Conservation (phyloP, 441 rosid species). For the Syzygium syzygioides region DNA sequence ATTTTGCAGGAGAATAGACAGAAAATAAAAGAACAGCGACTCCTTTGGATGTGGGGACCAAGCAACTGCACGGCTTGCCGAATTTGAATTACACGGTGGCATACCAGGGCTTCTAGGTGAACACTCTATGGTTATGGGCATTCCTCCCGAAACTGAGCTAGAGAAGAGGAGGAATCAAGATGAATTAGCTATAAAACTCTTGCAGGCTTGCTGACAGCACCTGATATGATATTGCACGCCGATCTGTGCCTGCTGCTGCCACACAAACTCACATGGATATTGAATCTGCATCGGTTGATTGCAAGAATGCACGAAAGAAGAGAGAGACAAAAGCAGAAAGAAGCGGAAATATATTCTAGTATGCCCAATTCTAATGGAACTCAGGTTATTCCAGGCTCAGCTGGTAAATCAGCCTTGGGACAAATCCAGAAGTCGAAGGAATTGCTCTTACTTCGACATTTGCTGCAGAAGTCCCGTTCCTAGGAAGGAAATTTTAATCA, state of each 20-base stretch:
- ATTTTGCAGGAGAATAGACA: slow-evolving; percentile 13
- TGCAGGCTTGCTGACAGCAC: slow-evolving; percentile 10
- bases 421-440: slow-evolving; percentile 31
- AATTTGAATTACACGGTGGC: slow-evolving; percentile 50
- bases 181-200: neutral
- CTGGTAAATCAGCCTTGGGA: neutral
- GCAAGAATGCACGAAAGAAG: slow-evolving; percentile 26
- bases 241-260: neutral
- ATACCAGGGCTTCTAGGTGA: slow-evolving; percentile 10
- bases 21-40: neutral
- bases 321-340: slow-evolving; percentile 45
- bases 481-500: slow-evolving; percentile 49
- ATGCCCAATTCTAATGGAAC: slow-evolving; percentile 61
- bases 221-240: slow-evolving; percentile 22
- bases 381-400: slow-evolving; percentile 15
- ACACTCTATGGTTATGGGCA: slow-evolving; percentile 9
- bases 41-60: slow-evolving; percentile 9
- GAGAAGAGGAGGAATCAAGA: slow-evolving; percentile 11
- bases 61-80: slow-evolving; percentile 30
- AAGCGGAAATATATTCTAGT: slow-evolving; percentile 13
- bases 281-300: slow-evolving; percentile 20
- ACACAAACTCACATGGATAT: neutral
- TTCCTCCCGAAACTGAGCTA: slow-evolving; percentile 12
- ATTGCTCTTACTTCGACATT: slow-evolving; percentile 61
- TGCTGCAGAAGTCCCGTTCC: slow-evolving; percentile 45